Conservation (phyloP, 2,329 filamentous ascomycete genomes). For the Rutstroemia sp. region DNA sequence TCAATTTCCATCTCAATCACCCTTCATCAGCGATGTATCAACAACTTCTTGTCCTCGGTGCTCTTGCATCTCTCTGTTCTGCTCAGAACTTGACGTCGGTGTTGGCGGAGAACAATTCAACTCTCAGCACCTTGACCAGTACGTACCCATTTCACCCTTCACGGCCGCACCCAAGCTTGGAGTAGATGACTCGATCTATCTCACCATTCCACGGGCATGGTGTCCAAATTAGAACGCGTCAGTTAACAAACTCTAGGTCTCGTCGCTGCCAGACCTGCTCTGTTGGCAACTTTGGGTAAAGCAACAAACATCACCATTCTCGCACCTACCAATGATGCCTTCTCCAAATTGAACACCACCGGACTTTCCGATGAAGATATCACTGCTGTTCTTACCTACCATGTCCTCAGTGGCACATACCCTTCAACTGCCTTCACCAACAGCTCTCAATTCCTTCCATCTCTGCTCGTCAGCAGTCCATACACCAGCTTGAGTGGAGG, state of each 20-base stretch:
- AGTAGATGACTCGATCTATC: too few relatives aligned
- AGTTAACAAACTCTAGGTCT: not conserved
- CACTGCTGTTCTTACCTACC: conserved; percentile 16
- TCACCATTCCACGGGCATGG: too few relatives aligned
- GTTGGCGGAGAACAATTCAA: not conserved
- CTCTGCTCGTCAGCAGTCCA: conserved; percentile 10
- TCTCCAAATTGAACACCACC: conserved; percentile 10
- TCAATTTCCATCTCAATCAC: too few relatives aligned
- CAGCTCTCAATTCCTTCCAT: conserved; percentile 15
- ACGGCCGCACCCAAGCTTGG: not conserved
- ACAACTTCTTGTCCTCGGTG: not conserved
- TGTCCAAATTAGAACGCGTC: too few relatives aligned
- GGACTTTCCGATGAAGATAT: conserved; percentile 10
- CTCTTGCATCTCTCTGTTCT: not conserved
- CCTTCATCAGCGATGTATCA: not conserved
- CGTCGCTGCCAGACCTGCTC: not conserved
- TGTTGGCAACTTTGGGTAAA: not conserved
- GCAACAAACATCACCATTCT: conserved; percentile 10
- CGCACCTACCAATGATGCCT: conserved; percentile 11
- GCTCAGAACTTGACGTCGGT: not conserved
- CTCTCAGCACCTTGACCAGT: not conserved
- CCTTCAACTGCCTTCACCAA: conserved; percentile 13
- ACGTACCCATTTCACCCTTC: not conserved
- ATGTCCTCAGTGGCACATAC: conserved; percentile 15
- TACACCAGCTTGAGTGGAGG: conserved; percentile 21